Base-by-base conservation (phyloP, 176 grass and related monocot genomes). In the Hsuehochloa calcarea region DNA sequence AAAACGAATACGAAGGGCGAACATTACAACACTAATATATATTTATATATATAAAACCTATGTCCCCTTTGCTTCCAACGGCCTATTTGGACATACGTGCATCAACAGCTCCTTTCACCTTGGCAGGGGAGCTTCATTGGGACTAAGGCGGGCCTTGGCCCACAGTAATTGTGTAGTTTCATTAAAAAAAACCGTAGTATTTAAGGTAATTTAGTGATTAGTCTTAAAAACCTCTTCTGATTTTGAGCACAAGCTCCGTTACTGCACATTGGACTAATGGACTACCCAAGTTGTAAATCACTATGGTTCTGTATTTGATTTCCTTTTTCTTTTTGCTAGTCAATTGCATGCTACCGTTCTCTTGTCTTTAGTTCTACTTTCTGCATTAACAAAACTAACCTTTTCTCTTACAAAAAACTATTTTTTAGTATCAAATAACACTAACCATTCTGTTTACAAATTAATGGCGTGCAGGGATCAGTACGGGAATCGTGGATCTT, bases 401-500 rank as follows among this genome's bases (percentile, higher is more conserved):
- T 65, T 79, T 31, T n/a, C 59, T 64, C n/a, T 10, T 8, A 15
- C 38, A 62, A 6, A 10, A 62, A 62, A 27, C 19, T 22, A 25
- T 9, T 76, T 3, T 56, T 25, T 8, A 58, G 3, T 20, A 34
- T 8, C 3, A 37, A 50, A 16, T 29, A 23, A 15, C 44, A 66
- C 44, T 66, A n/a, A 80, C 10, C 5, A 10, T 85, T 55, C 47
- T 5, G 4, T 65, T 34, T 23, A 22, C 62, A 46, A 43, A 69
- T 34, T n/a, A 58, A n/a, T 23, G 40, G 27, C 61, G 40, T 25
- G 71, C 88, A 97, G 92, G 80, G 91, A 40, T 40, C 39, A 85
- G 84, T 52, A 20, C 56, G 3, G 95, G 95, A 9, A 90, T 88
- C 4, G 87, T 97, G 37, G 88, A 90, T 20, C 90, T 97, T 4